Evolutionary conservation across 208 protist genomes (phyloP).

Genomic region (Crithidia expoeki): DNA sequence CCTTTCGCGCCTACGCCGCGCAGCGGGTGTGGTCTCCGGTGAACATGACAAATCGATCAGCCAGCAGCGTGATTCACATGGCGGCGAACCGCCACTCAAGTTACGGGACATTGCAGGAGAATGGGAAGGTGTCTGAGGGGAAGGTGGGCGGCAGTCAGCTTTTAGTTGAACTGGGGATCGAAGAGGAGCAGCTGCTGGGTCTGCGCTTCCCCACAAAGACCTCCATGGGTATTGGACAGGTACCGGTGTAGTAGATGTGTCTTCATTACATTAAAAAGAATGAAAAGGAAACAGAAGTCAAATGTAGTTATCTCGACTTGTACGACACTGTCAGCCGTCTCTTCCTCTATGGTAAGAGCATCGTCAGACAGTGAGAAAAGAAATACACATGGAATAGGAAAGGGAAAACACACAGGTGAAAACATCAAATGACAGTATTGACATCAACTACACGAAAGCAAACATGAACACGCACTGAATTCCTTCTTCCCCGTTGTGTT

Average conservation of each 20-base stretch:
- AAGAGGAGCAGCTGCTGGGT: constrained; percentile 54
- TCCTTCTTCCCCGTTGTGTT: no score
- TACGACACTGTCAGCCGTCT: no score
- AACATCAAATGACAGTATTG: no score
- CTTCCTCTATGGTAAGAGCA: no score
- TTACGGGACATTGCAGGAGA: constrained; percentile 30
- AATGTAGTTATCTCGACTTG: neutral
- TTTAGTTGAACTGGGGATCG: constrained; percentile 38
- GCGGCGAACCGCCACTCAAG: constrained; percentile 16
- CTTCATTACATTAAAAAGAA: neutral
- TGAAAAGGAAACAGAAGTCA: neutral
- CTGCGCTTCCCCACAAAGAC: constrained; percentile 61
- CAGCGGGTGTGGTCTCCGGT: constrained; percentile 40
- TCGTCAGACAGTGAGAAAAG: no score
- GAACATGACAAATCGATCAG: constrained; percentile 21
- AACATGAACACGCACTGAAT: no score
- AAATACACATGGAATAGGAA: no score
- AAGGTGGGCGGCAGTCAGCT: constrained; percentile 20
- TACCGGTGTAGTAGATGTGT: constrained; percentile 1
- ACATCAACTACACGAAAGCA: no score
- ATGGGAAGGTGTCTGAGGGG: neutral
- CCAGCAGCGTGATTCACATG: constrained; percentile 38
- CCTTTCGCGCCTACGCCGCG: constrained; percentile 58
- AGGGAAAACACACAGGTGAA: no score
- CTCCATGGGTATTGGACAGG: constrained; percentile 36